Percentiles rank a stretch among this genome's conserved stretches.
These are phyloP conservation scores for Aspergillus nomiae DNA, from an alignment of 2,329 filamentous ascomycete genomes.

Conservation along the genomic window DNA sequence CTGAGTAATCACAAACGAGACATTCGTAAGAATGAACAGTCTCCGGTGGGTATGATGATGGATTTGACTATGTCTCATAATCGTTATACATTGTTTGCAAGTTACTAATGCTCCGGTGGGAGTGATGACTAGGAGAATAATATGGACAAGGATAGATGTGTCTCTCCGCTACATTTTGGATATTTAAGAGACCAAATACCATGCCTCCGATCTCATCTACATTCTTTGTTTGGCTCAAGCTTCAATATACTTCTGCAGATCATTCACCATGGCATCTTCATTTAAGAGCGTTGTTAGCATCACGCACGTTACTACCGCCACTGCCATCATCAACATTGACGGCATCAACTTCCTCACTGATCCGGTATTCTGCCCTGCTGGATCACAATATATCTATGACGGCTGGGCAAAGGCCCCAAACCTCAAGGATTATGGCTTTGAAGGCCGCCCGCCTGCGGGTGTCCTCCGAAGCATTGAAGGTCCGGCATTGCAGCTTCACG, in stretches of 20 bases:
- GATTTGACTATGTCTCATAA: not conserved
- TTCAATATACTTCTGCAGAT: not conserved
- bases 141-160: not conserved
- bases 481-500: constrained; percentile 3
- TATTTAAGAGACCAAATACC: too few relatives aligned
- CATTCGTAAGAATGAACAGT: not conserved
- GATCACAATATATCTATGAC: constrained; percentile 34
- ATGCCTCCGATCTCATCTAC: too few relatives aligned
- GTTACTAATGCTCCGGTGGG: not conserved
- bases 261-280: not conserved
- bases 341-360: constrained; percentile 46
- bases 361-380: constrained; percentile 38
- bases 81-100: not conserved
- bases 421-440: constrained; percentile 48
- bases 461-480: constrained; percentile 27
- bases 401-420: constrained; percentile 51
- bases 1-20: not conserved
- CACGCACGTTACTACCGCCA: constrained; percentile 51
- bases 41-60: not conserved
- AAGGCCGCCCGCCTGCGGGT: not conserved
- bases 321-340: constrained; percentile 47
- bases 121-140: not conserved
- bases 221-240: not conserved
- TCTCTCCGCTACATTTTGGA: not conserved
- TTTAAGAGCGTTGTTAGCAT: constrained; percentile 32